A percentile compares a stretch with the other conserved stretches of the same genome.
These are phyloP conservation scores for Effrenium voratum DNA, from an alignment of 73 alveolate genomes.

Conservation along the genomic window DNA sequence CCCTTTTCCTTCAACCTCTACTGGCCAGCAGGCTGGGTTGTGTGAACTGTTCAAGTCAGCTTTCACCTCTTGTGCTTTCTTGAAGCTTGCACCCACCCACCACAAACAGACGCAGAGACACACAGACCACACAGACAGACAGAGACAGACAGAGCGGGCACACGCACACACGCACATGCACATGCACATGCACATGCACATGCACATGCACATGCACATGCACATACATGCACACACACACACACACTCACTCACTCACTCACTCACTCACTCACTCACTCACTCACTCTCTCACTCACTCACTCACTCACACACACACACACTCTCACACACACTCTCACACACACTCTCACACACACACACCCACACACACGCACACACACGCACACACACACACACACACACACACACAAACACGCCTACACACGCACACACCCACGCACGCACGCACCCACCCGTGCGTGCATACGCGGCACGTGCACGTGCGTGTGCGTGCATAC, in stretches of 20 bases:
- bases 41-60: no score
- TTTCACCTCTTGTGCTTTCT: no score
- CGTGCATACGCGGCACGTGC: no score
- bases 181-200: neutral
- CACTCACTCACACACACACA: neutral
- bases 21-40: constrained; percentile 70
- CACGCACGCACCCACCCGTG: neutral
- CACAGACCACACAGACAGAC: neutral
- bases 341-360: neutral
- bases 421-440: neutral
- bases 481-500: no score
- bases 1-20: constrained; percentile 67
- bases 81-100: no score
- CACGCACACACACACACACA: neutral
- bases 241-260: neutral
- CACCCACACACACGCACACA: neutral
- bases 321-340: neutral
- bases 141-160: neutral
- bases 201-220: neutral
- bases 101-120: neutral
- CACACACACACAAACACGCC: neutral
- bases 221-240: neutral
- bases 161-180: neutral
- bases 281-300: neutral
- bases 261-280: neutral